Conservation (phyloP, 2,329 filamentous ascomycete genomes). For the Aspergillus sp. region DNA sequence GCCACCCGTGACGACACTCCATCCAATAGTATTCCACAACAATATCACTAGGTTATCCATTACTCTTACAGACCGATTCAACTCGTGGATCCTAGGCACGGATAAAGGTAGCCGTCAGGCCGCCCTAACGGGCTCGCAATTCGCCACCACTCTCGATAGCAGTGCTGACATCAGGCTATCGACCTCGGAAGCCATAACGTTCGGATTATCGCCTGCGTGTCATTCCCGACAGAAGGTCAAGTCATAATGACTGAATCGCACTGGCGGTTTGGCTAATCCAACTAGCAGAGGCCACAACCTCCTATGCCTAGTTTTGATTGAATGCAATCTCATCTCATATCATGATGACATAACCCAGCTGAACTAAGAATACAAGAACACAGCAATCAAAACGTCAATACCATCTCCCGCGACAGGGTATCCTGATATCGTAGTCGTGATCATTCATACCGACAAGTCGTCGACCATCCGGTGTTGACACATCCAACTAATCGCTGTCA, state of each 20-base stretch:
- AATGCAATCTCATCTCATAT: too few relatives aligned
- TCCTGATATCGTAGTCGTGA: background rate
- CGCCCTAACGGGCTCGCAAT: too few relatives aligned
- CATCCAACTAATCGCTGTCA: conserved; percentile 7
- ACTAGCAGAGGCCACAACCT: too few relatives aligned
- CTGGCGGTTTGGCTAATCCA: too few relatives aligned
- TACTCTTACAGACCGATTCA: background rate
- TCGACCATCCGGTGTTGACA: background rate
- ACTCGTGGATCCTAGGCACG: background rate
- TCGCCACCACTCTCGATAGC: conserved; percentile 7
- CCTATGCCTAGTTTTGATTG: too few relatives aligned
- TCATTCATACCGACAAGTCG: background rate
- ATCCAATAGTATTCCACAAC: background rate
- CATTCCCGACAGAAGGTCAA: background rate
- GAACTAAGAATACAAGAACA: background rate
- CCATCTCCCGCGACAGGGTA: background rate
- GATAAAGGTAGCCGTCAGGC: background rate
- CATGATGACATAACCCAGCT: background rate
- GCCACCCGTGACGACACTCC: background rate
- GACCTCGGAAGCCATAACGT: background rate
- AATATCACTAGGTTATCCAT: background rate
- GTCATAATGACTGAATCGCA: background rate
- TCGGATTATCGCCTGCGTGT: background rate
- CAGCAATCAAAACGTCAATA: background rate
- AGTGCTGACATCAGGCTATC: background rate